phyloP scores from a whole-genome alignment of 2,329 filamentous ascomycete genomes.

The Neocatenulostroma microsporum region DNA sequence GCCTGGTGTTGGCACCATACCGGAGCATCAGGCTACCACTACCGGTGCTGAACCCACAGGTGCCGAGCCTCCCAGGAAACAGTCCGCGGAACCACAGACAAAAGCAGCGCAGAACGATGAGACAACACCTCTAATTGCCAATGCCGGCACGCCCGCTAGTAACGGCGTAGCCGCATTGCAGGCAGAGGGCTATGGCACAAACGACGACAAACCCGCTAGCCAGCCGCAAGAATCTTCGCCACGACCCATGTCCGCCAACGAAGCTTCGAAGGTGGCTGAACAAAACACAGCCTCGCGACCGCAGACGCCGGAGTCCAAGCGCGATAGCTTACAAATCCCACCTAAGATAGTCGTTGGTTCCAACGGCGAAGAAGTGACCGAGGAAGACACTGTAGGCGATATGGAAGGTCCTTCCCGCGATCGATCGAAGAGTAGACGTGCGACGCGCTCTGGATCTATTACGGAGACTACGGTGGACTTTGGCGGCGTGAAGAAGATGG shows the following conservation, averaged over 20 bases:
- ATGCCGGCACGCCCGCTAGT: conserved; percentile 46
- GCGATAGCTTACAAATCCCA: not conserved
- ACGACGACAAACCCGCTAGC: conserved; percentile 22
- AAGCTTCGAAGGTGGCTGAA: conserved; percentile 21
- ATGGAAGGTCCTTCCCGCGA: conserved; percentile 25
- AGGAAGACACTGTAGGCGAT: conserved; percentile 14
- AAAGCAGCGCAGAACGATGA: not conserved
- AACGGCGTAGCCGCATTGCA: conserved; percentile 57
- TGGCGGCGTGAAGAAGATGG: conserved; percentile 66
- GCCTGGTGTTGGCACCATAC: conserved; percentile 42
- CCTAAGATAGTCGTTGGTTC: not conserved
- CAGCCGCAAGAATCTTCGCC: too few species aligned
- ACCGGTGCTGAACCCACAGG: conserved; percentile 2
- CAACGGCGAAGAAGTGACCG: conserved; percentile 4
- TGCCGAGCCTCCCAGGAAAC: not conserved
- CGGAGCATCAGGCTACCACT: conserved; percentile 30
- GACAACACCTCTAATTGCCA: conserved; percentile 38
- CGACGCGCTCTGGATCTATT: conserved; percentile 64
- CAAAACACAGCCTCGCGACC: conserved; percentile 13
- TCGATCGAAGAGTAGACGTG: conserved; percentile 32
- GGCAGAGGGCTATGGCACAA: conserved; percentile 39
- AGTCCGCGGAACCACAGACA: not conserved
- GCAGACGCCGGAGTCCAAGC: not conserved
- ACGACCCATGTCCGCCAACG: conserved; percentile 13
- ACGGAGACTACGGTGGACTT: conserved; percentile 70